Conservation (phyloP, 495 filamentous ascomycete genomes). For the Podospora anserina region DNA sequence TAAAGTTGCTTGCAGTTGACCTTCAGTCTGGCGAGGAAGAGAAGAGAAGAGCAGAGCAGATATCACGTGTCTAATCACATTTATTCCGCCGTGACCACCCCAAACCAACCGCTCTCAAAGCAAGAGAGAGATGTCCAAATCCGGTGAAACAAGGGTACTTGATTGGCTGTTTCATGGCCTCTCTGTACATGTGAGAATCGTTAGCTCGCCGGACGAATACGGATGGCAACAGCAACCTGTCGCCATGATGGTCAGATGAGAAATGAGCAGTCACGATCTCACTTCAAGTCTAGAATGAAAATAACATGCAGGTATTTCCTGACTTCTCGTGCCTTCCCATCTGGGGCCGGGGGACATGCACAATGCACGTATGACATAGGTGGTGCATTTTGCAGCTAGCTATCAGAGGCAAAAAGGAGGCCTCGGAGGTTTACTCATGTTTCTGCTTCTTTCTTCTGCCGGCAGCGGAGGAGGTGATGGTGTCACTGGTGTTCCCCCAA, state of each 20-base stretch:
- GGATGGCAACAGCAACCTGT: neutral
- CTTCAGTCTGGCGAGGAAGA: no score
- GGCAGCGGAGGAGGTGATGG: neutral
- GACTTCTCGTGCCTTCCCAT: neutral
- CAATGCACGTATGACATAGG: neutral
- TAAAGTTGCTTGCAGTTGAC: no score
- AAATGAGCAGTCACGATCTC: neutral
- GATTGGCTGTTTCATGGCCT: neutral
- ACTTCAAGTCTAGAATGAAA: neutral
- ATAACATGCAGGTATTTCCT: neutral
- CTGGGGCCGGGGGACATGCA: neutral
- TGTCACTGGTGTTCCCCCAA: neutral
- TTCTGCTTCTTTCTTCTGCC: neutral
- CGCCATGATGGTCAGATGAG: neutral
- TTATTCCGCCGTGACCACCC: neutral
- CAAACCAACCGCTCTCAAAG: neutral
- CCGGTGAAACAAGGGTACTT: neutral
- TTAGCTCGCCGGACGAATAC: neutral
- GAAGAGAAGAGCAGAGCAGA: neutral
- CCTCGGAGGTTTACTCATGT: neutral
- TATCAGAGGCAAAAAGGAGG: neutral
- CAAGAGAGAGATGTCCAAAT: constrained; percentile 1
- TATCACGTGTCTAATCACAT: neutral
- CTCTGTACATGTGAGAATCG: neutral
- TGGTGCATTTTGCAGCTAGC: neutral